Percentiles rank a stretch among this genome's conserved stretches.
Evolutionary conservation across 2,329 filamentous ascomycete genomes (phyloP).

Genomic region (Neodidymelliopsis sp.): DNA sequence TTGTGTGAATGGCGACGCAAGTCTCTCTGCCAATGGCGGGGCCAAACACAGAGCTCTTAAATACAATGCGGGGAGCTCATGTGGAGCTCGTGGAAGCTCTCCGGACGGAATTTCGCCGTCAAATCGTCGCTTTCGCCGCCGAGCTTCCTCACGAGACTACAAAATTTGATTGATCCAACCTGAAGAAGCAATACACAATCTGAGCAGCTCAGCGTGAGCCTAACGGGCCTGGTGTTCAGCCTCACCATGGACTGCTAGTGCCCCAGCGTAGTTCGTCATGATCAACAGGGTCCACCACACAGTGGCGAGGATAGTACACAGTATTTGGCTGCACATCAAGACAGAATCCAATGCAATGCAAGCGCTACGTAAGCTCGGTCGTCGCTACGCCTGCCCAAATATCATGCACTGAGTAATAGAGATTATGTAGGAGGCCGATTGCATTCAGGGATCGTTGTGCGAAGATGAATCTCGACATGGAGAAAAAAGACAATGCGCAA

Average conservation of each 20-base stretch:
- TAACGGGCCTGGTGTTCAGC: constrained; percentile 12
- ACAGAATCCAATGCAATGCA: too few relatives aligned
- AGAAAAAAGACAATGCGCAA: constrained; percentile 9
- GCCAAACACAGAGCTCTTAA: constrained; percentile 14
- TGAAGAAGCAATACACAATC: constrained; percentile 9
- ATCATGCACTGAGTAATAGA: not conserved
- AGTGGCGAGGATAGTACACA: not conserved
- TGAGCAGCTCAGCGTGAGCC: not conserved
- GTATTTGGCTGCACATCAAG: not conserved
- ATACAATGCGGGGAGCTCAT: constrained; percentile 18
- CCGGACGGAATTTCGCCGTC: constrained; percentile 20
- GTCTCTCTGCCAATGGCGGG: constrained; percentile 6
- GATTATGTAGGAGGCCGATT: not conserved
- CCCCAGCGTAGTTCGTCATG: constrained; percentile 12
- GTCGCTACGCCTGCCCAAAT: too few relatives aligned
- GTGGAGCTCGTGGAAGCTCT: constrained; percentile 15
- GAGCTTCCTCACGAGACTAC: constrained; percentile 7
- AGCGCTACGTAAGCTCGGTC: too few relatives aligned
- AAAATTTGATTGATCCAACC: constrained; percentile 8
- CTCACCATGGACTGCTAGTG: constrained; percentile 10
- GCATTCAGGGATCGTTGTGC: not conserved
- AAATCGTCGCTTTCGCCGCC: constrained; percentile 15
- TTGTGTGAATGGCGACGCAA: not conserved
- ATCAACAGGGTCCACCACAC: constrained; percentile 17
- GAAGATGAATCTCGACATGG: constrained; percentile 1